phyloP scores from a whole-genome alignment of 2,329 filamentous ascomycete genomes.

The Botryotinia narcissicola region DNA sequence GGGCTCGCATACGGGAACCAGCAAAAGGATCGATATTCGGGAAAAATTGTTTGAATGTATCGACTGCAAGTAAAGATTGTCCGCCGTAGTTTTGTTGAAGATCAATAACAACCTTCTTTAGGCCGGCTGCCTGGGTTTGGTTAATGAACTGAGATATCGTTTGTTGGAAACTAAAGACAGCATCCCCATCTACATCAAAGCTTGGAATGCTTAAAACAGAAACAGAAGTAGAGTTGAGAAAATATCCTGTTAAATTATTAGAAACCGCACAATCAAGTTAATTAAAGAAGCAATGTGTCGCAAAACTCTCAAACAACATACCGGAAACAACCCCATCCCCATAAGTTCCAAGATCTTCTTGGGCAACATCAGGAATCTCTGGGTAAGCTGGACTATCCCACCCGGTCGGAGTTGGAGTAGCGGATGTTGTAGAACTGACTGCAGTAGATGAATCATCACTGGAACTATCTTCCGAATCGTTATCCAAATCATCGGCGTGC shows the following conservation, averaged over 20 bases:
- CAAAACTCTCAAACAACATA: background rate
- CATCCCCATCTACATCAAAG: constrained; percentile 38
- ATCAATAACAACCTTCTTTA: constrained; percentile 61
- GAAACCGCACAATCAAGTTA: background rate
- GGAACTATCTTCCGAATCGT: constrained; percentile 10
- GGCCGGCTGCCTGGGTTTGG: constrained; percentile 44
- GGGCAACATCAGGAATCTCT: constrained; percentile 23
- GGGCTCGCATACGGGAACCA: constrained; percentile 31
- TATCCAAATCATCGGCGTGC: constrained; percentile 4
- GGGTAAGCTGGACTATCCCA: constrained; percentile 28
- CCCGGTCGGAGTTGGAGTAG: background rate
- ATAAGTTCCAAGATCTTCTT: constrained; percentile 28
- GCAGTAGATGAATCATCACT: background rate
- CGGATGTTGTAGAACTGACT: background rate
- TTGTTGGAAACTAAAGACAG: constrained; percentile 36
- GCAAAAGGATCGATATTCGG: constrained; percentile 34
- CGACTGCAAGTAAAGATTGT: constrained; percentile 55
- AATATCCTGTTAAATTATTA: constrained; percentile 26
- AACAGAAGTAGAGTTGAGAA: constrained; percentile 30
- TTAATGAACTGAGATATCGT: constrained; percentile 44
- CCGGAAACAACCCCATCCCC: constrained; percentile 28
- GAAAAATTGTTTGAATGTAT: constrained; percentile 47
- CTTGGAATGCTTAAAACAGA: constrained; percentile 44
- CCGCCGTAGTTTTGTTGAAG: constrained; percentile 60
- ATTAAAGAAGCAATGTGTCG: background rate